These are phyloP conservation scores for Pichia sporocuriosa DNA, from an alignment of 805 yeast genomes.

Conservation along the genomic window DNA sequence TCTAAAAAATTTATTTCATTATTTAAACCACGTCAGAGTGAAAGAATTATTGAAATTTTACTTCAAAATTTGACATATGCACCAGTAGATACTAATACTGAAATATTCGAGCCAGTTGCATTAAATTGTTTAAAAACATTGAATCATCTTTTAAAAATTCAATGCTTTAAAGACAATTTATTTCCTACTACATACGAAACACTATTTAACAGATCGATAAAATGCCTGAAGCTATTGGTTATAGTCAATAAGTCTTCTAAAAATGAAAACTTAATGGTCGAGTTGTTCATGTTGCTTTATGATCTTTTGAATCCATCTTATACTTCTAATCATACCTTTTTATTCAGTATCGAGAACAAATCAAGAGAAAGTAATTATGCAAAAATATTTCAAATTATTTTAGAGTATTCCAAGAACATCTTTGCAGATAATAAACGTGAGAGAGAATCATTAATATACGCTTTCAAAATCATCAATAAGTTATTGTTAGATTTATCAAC, in stretches of 20 bases:
- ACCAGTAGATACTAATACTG: constrained; percentile 1
- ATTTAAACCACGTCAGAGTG: constrained; percentile 25
- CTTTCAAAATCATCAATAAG: constrained; percentile 41
- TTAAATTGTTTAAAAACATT: constrained; percentile 27
- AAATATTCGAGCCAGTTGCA: constrained; percentile 26
- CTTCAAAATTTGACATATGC: constrained; percentile 16
- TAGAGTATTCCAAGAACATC: constrained; percentile 12
- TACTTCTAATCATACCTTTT: constrained; percentile 10
- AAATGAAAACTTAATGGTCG: constrained; percentile 20
- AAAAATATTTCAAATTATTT: constrained; percentile 14
- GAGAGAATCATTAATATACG: constrained; percentile 21
- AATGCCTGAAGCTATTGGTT: constrained; percentile 15
- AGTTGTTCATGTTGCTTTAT: constrained; percentile 15
- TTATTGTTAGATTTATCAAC: constrained; percentile 37
- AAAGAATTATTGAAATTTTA: constrained; percentile 18
- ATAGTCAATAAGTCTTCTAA: constrained; percentile 1
- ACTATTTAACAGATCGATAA: constrained; percentile 14
- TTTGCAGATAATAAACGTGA: constrained; percentile 20
- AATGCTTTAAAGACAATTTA: constrained; percentile 25
- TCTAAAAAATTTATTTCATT: constrained; percentile 11
- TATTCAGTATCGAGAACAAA: neutral
- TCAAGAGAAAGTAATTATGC: constrained; percentile 11
- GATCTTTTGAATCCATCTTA: constrained; percentile 18
- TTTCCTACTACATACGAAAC: constrained; percentile 14
- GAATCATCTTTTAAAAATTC: constrained; percentile 20